A percentile compares a stretch with the other conserved stretches of the same genome.
These are phyloP conservation scores for Leptographium galeiforme DNA, from an alignment of 2,329 filamentous ascomycete species.

Conservation along the genomic window DNA sequence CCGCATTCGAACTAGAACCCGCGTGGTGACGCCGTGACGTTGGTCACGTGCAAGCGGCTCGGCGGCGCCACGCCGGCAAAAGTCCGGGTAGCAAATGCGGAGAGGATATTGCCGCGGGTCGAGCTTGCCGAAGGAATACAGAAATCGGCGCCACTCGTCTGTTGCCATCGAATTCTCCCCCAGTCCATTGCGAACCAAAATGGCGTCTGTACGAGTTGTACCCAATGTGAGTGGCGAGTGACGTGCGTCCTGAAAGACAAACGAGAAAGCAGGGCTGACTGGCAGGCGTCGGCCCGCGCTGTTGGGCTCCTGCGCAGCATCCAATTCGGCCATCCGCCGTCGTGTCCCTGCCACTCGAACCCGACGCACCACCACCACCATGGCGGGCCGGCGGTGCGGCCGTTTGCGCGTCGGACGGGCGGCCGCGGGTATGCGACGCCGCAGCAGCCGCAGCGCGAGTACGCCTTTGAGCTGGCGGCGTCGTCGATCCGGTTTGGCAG, in stretches of 20 bases:
- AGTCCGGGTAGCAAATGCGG: too few relatives aligned
- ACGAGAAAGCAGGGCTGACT: not conserved
- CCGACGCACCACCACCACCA: slow-evolving; percentile 62
- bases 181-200: not conserved
- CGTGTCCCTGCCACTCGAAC: slow-evolving; percentile 87
- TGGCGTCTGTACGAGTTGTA: slow-evolving; percentile 16
- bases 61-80: too few relatives aligned
- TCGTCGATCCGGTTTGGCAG: slow-evolving; percentile 89
- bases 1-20: too few relatives aligned
- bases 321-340: slow-evolving; percentile 76
- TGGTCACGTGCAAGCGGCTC: too few relatives aligned
- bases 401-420: slow-evolving; percentile 23
- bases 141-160: too few relatives aligned
- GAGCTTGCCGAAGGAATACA: too few relatives aligned
- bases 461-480: slow-evolving; percentile 97
- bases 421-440: slow-evolving; percentile 58
- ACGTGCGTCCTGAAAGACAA: not conserved
- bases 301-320: slow-evolving; percentile 72
- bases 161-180: too few relatives aligned
- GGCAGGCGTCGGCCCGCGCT: slow-evolving; percentile 48
- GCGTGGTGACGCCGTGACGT: too few relatives aligned
- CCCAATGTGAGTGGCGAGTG: slow-evolving; percentile 19
- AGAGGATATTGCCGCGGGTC: too few relatives aligned
- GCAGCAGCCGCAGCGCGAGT: slow-evolving; percentile 73
- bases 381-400: slow-evolving; percentile 39